Base-by-base conservation (phyloP, 2,329 filamentous ascomycete genomes). In the Epichloe hybrida region DNA sequence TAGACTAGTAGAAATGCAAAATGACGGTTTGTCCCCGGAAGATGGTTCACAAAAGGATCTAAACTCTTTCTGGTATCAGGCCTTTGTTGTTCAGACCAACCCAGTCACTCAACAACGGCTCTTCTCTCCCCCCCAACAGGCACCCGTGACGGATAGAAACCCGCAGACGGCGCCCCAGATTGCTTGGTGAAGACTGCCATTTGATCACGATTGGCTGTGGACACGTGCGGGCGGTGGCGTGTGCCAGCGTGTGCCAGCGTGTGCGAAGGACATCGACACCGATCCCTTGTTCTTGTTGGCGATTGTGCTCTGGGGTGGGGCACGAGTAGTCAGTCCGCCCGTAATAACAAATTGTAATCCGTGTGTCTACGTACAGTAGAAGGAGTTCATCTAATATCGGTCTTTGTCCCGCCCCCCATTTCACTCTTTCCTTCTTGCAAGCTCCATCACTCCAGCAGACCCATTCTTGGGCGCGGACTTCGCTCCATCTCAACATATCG, bases 381-480 rank as follows among this genome's bases (percentile, higher is more conserved):
- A 31, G 15, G 40, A 20, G 40, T 35, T 42, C 38, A 17, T 42
- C 47, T 27, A 46, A 37, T 46, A 21, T 31, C 53, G 53, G 53
- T 21, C 42, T 54, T 53, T 49, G 46, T 49, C 51, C 53, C 53
- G 53, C 51, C 43, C 21, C 50, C 43, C 31, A 20, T 17, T 17
- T 17, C 17, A 21, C 21, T 42, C 37, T 31, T 23, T 43, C 44
- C 31, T 23, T 42, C 35, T 31, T 43, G 43, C n/a, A 42, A 38
- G 43, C 35, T 39, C 31, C 6, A 44, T 38, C 31, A 40, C 37
- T 36, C 52, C 20, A 37, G 37, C 35, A 31, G 46, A 43, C 80
- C 81, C 51, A 51, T 45, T 43, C 44, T 48, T 39, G 3, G 34
- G 43, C 46, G 53, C 52, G 49, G 51, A 53, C 45, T 47, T 52